A percentile compares a stretch with the other conserved stretches of the same genome.
phyloP scores from a whole-genome alignment of 2,329 filamentous ascomycete species.

The Trichoderma sp. region DNA sequence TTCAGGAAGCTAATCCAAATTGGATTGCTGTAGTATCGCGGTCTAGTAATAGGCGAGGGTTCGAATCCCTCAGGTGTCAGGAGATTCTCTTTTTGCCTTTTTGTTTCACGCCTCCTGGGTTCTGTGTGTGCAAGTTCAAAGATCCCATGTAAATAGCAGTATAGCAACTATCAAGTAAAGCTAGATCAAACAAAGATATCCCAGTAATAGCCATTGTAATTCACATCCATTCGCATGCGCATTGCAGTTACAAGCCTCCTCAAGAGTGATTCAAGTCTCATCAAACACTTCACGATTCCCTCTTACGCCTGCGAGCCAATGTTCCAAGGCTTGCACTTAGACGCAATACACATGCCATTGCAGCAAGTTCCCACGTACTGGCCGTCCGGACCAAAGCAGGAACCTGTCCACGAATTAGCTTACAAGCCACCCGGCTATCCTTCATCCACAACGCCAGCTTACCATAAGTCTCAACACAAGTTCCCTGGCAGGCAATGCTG shows the following conservation, averaged over 20 bases:
- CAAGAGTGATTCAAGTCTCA: neutral
- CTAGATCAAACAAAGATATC: neutral
- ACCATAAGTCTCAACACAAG: slow-evolving; percentile 42
- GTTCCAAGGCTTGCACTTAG: slow-evolving; percentile 40
- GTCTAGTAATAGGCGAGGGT: slow-evolving; percentile 19
- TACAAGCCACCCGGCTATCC: neutral
- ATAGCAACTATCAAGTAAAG: neutral
- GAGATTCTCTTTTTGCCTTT: neutral
- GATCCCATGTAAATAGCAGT: neutral
- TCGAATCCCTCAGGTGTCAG: slow-evolving; percentile 19
- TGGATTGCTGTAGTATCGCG: too few species aligned
- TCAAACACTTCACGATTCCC: neutral
- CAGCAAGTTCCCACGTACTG: slow-evolving; percentile 41
- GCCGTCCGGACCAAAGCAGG: slow-evolving; percentile 36
- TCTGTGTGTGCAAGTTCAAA: neutral
- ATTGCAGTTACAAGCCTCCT: neutral
- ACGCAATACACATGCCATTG: slow-evolving; percentile 42
- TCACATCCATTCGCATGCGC: neutral
- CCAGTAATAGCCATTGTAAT: neutral
- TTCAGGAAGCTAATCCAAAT: slow-evolving; percentile 15
- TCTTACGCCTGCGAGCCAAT: slow-evolving; percentile 13
- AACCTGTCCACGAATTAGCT: slow-evolving; percentile 18
- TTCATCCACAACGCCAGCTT: slow-evolving; percentile 8
- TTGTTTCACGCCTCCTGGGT: neutral
- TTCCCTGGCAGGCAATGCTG: slow-evolving; percentile 41